Conservation (phyloP, 345 rosid species). For the Linum tenue region DNA sequence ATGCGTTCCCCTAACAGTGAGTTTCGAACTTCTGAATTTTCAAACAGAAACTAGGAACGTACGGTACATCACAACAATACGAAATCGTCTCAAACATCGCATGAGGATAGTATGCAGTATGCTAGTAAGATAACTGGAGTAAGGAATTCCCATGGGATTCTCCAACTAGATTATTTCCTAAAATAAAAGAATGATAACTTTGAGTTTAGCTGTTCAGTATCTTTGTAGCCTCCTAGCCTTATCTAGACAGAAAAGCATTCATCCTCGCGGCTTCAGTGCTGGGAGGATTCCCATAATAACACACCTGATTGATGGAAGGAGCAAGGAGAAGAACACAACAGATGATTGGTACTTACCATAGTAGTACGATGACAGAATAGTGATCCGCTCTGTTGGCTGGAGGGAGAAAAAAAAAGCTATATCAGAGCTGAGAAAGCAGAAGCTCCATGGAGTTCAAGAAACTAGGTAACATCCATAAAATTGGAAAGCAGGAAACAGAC, state of each 20-base stretch:
- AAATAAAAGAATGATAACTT: too few relatives aligned
- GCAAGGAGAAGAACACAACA: background rate
- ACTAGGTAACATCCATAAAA: background rate
- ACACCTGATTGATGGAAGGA: background rate
- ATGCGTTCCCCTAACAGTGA: too few relatives aligned
- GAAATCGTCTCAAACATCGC: too few relatives aligned
- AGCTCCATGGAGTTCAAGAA: background rate
- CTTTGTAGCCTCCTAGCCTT: background rate
- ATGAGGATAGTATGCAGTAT: too few relatives aligned
- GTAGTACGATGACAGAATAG: slow-evolving; percentile 77
- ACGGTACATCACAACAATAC: too few relatives aligned
- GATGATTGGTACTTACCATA: slow-evolving; percentile 36
- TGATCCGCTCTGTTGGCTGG: slow-evolving; percentile 73
- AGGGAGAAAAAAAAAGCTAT: slow-evolving; percentile 10
- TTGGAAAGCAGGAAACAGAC: background rate
- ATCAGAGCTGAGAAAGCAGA: slow-evolving; percentile 4
- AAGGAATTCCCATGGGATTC: too few relatives aligned
- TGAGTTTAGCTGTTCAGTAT: background rate
- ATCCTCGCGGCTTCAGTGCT: background rate
- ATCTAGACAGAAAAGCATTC: background rate
- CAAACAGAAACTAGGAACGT: too few relatives aligned
- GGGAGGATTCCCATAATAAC: background rate
- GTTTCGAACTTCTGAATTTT: too few relatives aligned
- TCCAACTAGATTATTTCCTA: too few relatives aligned
- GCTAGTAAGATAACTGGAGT: too few relatives aligned